Evolutionary conservation across 371 early-diverging fungal species (phyloP), one percentile per base, ranked within the genome.

Genomic region (Dinochytrium kinnereticum): DNA sequence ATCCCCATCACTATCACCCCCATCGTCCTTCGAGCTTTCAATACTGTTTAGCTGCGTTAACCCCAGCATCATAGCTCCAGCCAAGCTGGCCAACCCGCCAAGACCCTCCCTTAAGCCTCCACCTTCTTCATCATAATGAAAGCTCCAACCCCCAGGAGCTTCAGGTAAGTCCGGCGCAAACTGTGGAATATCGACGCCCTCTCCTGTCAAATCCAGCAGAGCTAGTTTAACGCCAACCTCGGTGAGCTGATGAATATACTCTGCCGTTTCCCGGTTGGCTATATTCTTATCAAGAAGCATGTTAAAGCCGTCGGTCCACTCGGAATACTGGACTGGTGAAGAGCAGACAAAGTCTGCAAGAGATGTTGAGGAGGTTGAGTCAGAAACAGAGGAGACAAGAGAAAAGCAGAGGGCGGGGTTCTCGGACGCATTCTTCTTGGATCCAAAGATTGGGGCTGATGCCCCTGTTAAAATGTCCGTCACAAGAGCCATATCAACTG

Each of bases 221-320:
- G 90, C 88, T 37, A 91, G 83, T 65, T 89, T 88, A 31, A 92
- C 85, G n/a, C 86, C 89, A 51, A 90, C 82, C 69, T 93, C 92
- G 0, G 92, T 91, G 51, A 93, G 76, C 0, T 87, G 80, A 51
- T 86, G 86, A 26, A 93, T 83, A 24, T 85, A 82, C 72, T 87
- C 90, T 1, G 90, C 90, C 1, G 85, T 85, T 26, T 90, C 90
- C 65, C 89, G 87, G 61, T 84, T 90, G 1, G 82, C 82, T 71
- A 92, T 90, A 59, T 87, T 82, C 59, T 87, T 83, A 73, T 91
- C 90, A 0, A 92, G 73, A 1, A 92, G 73, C 90, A 93, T 87
- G 73, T 89, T 90, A 66, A 93, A 88, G 0, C 92, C 93, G 76
- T 93, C 93, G n/a, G 88, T 90, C 93, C 93, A 93, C 73, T 93